These are phyloP conservation scores for Corylus americana DNA, from an alignment of 306 rosid species.

Conservation along the genomic window DNA sequence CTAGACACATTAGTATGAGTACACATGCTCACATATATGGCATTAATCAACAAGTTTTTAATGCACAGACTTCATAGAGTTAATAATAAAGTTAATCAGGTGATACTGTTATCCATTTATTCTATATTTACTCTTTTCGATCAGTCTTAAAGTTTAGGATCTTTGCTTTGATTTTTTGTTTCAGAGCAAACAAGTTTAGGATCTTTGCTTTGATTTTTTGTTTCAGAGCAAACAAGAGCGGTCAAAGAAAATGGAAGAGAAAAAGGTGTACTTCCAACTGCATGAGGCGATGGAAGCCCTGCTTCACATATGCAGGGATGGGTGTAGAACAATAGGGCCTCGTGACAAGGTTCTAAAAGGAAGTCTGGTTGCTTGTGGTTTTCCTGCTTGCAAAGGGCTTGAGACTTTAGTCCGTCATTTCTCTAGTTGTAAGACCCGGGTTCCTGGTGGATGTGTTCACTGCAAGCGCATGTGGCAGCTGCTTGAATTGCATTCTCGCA, in stretches of 20 bases:
- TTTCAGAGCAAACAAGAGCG: constrained; percentile 46
- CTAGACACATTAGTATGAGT: not conserved
- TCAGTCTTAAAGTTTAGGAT: not conserved
- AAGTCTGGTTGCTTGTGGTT: constrained; percentile 40
- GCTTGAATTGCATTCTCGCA: constrained; percentile 55
- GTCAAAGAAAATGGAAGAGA: constrained; percentile 45
- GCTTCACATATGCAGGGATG: constrained; percentile 57
- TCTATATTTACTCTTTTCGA: not conserved
- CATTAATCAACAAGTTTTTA: not conserved
- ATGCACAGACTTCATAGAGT: not conserved
- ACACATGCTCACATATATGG: not conserved
- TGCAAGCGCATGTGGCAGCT: constrained; percentile 73
- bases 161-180: not conserved
- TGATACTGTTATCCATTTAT: not conserved
- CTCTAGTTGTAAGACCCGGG: constrained; percentile 45
- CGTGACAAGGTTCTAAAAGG: constrained; percentile 43
- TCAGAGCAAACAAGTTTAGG: constrained; percentile 39
- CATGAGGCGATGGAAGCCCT: constrained; percentile 60
- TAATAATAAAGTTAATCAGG: not conserved
- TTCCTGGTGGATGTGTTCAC: constrained; percentile 53
- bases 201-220: not conserved
- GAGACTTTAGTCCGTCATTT: constrained; percentile 55
- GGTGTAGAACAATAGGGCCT: constrained; percentile 59
- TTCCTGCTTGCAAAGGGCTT: constrained; percentile 57
- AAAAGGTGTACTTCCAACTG: constrained; percentile 47